Evolutionary conservation across 352 stramenopile genomes (phyloP).

Genomic region (Pythium biforme): DNA sequence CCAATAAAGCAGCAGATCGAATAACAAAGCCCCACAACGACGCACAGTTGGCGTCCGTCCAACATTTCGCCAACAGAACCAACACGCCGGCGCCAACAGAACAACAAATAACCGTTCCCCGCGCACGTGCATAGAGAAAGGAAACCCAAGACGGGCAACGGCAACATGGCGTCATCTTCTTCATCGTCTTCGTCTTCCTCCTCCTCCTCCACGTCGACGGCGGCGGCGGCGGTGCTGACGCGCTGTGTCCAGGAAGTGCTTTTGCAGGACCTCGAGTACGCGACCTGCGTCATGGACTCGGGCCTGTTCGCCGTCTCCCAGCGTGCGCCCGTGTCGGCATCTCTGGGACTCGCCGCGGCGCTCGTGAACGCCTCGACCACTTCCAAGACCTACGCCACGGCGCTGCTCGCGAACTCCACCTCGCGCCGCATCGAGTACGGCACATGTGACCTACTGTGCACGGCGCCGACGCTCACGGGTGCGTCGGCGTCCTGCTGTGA

Average conservation of each 20-base stretch:
- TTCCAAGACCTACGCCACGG: conserved; percentile 1
- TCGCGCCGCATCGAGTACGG: conserved; percentile 2
- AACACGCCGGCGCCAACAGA: too few species aligned
- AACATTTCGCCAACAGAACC: too few species aligned
- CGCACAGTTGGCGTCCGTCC: too few species aligned
- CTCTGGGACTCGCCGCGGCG: conserved; percentile 6
- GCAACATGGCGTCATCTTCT: conserved; percentile 4
- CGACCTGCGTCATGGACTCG: conserved; percentile 65
- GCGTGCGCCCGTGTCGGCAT: conserved; percentile 20
- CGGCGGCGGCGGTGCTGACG: conserved; percentile 29
- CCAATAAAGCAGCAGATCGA: too few species aligned
- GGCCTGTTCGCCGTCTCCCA: conserved; percentile 34
- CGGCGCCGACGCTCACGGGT: conserved; percentile 7
- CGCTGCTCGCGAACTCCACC: conserved; percentile 4
- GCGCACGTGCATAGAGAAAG: not conserved
- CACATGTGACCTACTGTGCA: conserved; percentile 20
- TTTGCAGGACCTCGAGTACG: conserved; percentile 46
- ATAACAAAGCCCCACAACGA: too few species aligned
- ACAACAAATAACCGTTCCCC: not conserved
- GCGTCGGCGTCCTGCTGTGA: conserved; percentile 8
- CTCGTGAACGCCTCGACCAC: conserved; percentile 9
- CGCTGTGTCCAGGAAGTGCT: conserved; percentile 43
- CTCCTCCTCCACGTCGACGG: not conserved
- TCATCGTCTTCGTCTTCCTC: conserved; percentile 1
- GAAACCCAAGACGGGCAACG: not conserved